Percentiles rank a stretch among this genome's conserved stretches.
phyloP scores from a whole-genome alignment of 2,329 filamentous ascomycete genomes.

The Exophiala dermatitidis region DNA sequence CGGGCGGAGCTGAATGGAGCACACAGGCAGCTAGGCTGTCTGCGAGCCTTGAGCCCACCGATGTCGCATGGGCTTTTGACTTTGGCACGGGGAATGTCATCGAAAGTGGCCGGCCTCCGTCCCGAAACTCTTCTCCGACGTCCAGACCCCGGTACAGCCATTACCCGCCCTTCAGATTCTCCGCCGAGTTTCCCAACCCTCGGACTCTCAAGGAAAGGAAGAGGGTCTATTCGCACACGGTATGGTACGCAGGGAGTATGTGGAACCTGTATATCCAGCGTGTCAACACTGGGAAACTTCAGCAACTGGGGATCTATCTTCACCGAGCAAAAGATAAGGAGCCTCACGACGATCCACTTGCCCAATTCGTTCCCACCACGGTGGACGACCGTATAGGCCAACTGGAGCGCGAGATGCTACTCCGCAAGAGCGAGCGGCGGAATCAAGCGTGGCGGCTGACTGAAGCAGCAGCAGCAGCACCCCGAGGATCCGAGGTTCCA shows the following conservation, averaged over 20 bases:
- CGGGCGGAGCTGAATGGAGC: conserved; percentile 34
- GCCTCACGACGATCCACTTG: conserved; percentile 34
- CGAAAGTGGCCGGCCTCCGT: conserved; percentile 23
- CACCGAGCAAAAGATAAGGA: conserved; percentile 53
- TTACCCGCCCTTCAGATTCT: conserved; percentile 53
- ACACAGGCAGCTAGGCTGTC: conserved; percentile 38
- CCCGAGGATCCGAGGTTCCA: conserved; percentile 13
- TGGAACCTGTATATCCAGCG: conserved; percentile 60
- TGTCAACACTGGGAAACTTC: conserved; percentile 48
- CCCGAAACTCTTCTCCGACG: conserved; percentile 15
- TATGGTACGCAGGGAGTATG: conserved; percentile 52
- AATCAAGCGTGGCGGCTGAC: conserved; percentile 26
- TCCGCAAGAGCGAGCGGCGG: conserved; percentile 34
- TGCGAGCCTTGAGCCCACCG: conserved; percentile 47
- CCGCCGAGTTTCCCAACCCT: conserved; percentile 52
- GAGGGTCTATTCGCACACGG: conserved; percentile 51
- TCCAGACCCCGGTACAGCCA: conserved; percentile 41
- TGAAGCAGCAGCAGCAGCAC: conserved; percentile 22
- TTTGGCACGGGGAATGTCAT: conserved; percentile 43
- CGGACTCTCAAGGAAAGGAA: conserved; percentile 53
- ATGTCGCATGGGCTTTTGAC: conserved; percentile 51
- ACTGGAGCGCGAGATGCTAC: conserved; percentile 47
- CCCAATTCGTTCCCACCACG: conserved; percentile 35
- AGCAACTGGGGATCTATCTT: conserved; percentile 53
- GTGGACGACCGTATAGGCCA: conserved; percentile 50